These are phyloP conservation scores for Hippophae rhamnoides DNA, from an alignment of 306 rosid genomes.

Conservation along the genomic window DNA sequence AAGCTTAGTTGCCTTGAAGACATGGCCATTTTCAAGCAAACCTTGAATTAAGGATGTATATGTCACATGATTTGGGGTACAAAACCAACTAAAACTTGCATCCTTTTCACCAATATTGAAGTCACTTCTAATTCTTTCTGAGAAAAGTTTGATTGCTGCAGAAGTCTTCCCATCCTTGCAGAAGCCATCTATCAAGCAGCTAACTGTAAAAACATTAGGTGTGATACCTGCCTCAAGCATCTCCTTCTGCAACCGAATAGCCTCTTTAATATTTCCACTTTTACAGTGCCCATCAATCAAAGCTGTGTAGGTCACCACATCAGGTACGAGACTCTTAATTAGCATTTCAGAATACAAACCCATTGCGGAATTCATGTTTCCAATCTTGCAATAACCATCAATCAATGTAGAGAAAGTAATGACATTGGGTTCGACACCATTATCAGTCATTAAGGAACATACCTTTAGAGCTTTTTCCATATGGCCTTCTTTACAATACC, in stretches of 20 bases:
- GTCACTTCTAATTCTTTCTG: conserved; percentile 28
- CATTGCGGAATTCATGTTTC: conserved; percentile 47
- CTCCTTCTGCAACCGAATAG: conserved; percentile 38
- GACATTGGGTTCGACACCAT: conserved; percentile 41
- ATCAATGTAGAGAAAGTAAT: conserved; percentile 53
- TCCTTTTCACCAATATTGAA: conserved; percentile 9
- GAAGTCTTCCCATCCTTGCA: conserved; percentile 47
- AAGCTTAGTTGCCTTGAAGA: conserved; percentile 51
- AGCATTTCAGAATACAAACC: conserved; percentile 53
- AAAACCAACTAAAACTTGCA: conserved; percentile 1
- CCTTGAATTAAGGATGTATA: conserved; percentile 58
- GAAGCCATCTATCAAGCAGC: conserved; percentile 59
- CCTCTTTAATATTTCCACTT: conserved; percentile 43
- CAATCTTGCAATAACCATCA: conserved; percentile 57
- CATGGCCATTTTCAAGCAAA: conserved; percentile 43
- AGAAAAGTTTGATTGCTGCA: conserved; percentile 45
- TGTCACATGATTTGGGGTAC: conserved; percentile 37
- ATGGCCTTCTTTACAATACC: conserved; percentile 43
- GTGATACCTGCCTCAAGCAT: conserved; percentile 45
- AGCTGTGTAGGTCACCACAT: conserved; percentile 53
- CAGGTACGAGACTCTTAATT: conserved; percentile 48
- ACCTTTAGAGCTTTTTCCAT: conserved; percentile 58
- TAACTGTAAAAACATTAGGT: conserved; percentile 46
- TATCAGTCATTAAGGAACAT: conserved; percentile 51
- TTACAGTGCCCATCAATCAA: conserved; percentile 64